Evolutionary conservation across 2,329 filamentous ascomycete genomes (phyloP), one percentile per base, ranked within the genome.

Genomic region (Xylaria sp.): DNA sequence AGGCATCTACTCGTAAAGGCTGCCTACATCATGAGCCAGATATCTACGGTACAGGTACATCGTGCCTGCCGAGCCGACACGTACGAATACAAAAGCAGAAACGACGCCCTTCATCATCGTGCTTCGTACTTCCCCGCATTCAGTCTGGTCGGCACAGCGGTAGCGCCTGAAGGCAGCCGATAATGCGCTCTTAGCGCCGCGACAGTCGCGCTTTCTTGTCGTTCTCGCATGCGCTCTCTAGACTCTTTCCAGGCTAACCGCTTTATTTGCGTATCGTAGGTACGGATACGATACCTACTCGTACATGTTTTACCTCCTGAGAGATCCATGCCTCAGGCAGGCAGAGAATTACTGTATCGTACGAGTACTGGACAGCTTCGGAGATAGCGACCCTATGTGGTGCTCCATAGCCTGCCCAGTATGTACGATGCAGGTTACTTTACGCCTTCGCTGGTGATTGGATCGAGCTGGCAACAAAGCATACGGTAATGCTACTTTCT

Each of bases 361-460:
- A 37, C 35, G 16, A 16, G 16, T 16, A 42, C 37, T 1, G 37
- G 13, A 42, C 37, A 42, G 37, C 37, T 4, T 42, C 13, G 37
- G 23, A 30, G 23, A 30, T 30, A 30, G 23, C 23, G 23, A 30
- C 23, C 23, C 4, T 42, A 42, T 42, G 37, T 44, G 30, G 23
- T 56, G 37, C 53, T 44, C 50, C 44, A 42, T 42, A 37, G 23
- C 23, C 23, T 30, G 23, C 34, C 51, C 30, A 56, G 34, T 59
- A 49, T 30, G 59, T 51, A 42, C 37, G 37, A 55, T 55, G 56
- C 52, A 54, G 52, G 42, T 48, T 39, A 39, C 13, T 34, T 37
- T n/a, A 7, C 44, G 16, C 50, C 51, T 42, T 19, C 37, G 37
- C 35, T 47, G 18, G 42, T 54, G 51, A 60, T 60, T 58, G 54